Percentiles rank a stretch among this genome's conserved stretches.
These are phyloP conservation scores for Calvatia gigantea DNA, from an alignment of 768 basidiomycete species.

Conservation along the genomic window DNA sequence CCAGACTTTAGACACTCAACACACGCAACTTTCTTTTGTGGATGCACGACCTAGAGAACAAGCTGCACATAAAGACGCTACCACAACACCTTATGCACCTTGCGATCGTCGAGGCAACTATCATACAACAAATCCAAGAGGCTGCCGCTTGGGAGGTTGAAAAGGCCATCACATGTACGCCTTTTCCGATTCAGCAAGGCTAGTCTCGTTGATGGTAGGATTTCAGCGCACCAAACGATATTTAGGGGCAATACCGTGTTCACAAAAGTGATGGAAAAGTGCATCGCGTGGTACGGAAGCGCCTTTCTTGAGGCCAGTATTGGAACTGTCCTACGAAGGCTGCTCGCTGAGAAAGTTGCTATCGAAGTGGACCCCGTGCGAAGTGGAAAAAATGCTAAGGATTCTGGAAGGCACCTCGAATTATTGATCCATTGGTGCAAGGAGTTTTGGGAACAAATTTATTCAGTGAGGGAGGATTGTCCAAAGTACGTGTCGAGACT, in stretches of 20 bases:
- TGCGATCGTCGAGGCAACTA: conserved; percentile 60
- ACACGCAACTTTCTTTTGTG: conserved; percentile 69
- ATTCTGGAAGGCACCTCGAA: conserved; percentile 64
- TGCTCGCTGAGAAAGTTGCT: conserved; percentile 69
- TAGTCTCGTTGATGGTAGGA: background rate
- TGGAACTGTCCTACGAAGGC: conserved; percentile 61
- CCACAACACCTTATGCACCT: conserved; percentile 63
- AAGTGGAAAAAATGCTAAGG: conserved; percentile 55
- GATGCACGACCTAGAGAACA: conserved; percentile 68
- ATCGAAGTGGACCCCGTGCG: conserved; percentile 83
- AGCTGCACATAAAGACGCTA: conserved; percentile 61
- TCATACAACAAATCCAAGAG: conserved; percentile 68
- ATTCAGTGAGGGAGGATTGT: conserved; percentile 67
- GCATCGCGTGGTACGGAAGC: conserved; percentile 81
- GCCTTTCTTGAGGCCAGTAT: conserved; percentile 79
- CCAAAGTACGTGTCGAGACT: conserved; percentile 53
- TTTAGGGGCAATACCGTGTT: conserved; percentile 67
- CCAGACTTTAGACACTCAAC: conserved; percentile 16
- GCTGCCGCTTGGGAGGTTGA: conserved; percentile 71
- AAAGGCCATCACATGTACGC: conserved; percentile 56
- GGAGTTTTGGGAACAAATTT: conserved; percentile 80
- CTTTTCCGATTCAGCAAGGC: background rate
- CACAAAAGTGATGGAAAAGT: conserved; percentile 74
- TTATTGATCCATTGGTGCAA: conserved; percentile 74
- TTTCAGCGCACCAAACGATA: conserved; percentile 71